phyloP scores from a whole-genome alignment of 305 asterid species.

The Stenogyne calaminthoides region DNA sequence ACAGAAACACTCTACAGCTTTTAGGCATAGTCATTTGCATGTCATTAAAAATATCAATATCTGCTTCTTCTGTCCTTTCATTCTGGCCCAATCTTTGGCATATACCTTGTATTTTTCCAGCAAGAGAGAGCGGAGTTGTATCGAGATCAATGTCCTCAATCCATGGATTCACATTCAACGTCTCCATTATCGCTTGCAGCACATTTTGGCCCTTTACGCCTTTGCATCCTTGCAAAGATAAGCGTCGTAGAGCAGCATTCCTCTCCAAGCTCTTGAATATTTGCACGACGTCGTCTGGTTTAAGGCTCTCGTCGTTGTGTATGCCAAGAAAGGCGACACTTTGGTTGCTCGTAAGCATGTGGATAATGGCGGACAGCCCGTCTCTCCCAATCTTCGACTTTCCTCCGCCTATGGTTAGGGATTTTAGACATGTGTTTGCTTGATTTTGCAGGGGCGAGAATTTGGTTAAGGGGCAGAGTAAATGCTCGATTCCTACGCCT shows the following conservation, averaged over 20 bases:
- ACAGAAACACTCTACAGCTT: constrained; percentile 71
- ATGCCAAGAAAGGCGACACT: constrained; percentile 61
- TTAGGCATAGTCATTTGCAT: constrained; percentile 67
- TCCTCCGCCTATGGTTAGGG: constrained; percentile 65
- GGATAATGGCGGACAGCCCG: constrained; percentile 64
- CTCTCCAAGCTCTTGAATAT: constrained; percentile 72
- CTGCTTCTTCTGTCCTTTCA: constrained; percentile 49
- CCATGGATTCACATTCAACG: constrained; percentile 84
- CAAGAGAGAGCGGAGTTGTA: constrained; percentile 68
- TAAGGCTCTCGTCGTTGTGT: constrained; percentile 63
- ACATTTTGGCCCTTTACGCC: constrained; percentile 78
- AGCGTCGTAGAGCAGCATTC: constrained; percentile 55
- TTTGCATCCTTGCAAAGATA: constrained; percentile 78
- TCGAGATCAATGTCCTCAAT: constrained; percentile 72
- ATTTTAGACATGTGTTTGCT: constrained; percentile 65
- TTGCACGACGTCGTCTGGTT: constrained; percentile 49
- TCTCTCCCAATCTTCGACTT: constrained; percentile 68
- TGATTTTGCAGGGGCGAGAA: constrained; percentile 75
- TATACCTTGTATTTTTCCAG: constrained; percentile 63
- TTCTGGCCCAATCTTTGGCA: constrained; percentile 59
- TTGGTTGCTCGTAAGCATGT: constrained; percentile 68
- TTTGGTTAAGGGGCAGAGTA: constrained; percentile 79
- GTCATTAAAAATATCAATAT: constrained; percentile 61
- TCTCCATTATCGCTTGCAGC: constrained; percentile 57
- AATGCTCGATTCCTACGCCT: constrained; percentile 75